A percentile compares a stretch with the other conserved stretches of the same genome.
Evolutionary conservation across 129 eudicot species (phyloP).

Genomic region (Artemisia argyi): DNA sequence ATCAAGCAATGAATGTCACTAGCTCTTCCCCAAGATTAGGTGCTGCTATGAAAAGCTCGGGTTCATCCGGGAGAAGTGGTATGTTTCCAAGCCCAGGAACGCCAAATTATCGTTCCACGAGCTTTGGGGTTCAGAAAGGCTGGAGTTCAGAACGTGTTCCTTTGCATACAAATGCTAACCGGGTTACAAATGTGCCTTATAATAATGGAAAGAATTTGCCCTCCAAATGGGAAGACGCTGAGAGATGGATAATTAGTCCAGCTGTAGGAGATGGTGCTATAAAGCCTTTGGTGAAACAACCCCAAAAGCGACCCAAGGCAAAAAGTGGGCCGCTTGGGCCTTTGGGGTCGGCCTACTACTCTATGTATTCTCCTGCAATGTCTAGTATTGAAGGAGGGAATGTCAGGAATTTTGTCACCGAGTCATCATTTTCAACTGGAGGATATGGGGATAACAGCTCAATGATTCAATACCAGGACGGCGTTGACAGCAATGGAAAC

Average conservation of each 20-base stretch:
- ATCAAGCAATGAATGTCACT: slow-evolving; percentile 33
- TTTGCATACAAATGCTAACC: slow-evolving; percentile 39
- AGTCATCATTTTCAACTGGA: slow-evolving; percentile 54
- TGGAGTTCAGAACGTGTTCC: slow-evolving; percentile 95
- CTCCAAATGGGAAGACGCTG: slow-evolving; percentile 98
- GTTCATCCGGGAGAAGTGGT: slow-evolving; percentile 32
- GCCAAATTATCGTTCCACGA: slow-evolving; percentile 53
- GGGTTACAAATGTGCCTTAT: slow-evolving; percentile 51
- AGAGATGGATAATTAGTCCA: slow-evolving; percentile 93
- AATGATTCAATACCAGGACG: slow-evolving; percentile 30
- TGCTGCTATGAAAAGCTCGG: slow-evolving; percentile 54
- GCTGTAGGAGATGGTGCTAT: slow-evolving; percentile 47
- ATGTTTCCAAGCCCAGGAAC: slow-evolving; percentile 79
- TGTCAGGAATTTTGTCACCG: slow-evolving; percentile 38
- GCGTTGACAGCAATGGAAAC: slow-evolving; percentile 31
- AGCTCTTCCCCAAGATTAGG: slow-evolving; percentile 69
- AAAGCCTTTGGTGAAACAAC: slow-evolving; percentile 52
- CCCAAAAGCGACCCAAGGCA: slow-evolving; percentile 66
- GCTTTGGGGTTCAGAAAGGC: slow-evolving; percentile 59
- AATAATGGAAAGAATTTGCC: slow-evolving; percentile 66
- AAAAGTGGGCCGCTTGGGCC: slow-evolving; percentile 97
- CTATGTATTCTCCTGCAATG: slow-evolving; percentile 62
- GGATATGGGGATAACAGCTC: slow-evolving; percentile 38
- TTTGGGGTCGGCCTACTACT: slow-evolving; percentile 58
- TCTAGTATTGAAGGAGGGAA: slow-evolving; percentile 51